These are phyloP conservation scores for Blastomyces gilchristii DNA, from an alignment of 2,329 filamentous ascomycete genomes.

Conservation along the genomic window DNA sequence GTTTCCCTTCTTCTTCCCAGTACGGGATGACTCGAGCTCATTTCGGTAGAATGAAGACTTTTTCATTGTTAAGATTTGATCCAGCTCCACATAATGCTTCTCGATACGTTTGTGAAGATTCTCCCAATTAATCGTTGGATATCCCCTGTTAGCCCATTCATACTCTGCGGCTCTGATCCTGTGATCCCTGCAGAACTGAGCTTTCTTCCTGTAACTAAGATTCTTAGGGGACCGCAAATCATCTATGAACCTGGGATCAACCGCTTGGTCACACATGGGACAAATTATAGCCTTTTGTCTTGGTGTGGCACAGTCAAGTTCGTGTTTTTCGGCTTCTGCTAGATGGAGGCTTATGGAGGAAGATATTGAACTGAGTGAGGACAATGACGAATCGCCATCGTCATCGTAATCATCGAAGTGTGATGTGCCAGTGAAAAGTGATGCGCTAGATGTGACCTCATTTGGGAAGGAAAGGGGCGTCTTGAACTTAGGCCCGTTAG, in stretches of 20 bases:
- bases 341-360: conserved; percentile 18
- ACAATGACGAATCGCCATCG: conserved; percentile 17
- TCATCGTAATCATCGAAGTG: conserved; percentile 13
- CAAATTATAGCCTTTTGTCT: conserved; percentile 39
- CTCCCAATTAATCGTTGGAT: conserved; percentile 63
- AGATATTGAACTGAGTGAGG: conserved; percentile 24
- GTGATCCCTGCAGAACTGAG: conserved; percentile 55
- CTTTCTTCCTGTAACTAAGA: conserved; percentile 35
- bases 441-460: conserved; percentile 22
- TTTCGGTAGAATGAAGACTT: conserved; percentile 51
- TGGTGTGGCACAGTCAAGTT: neutral
- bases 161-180: conserved; percentile 44
- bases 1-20: conserved; percentile 49
- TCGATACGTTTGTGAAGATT: conserved; percentile 49
- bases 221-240: conserved; percentile 27
- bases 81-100: conserved; percentile 46
- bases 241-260: conserved; percentile 47
- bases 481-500: conserved; percentile 19
- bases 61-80: conserved; percentile 40
- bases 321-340: conserved; percentile 13
- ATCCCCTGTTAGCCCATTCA: conserved; percentile 46
- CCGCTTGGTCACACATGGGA: conserved; percentile 55
- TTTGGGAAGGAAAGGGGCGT: conserved; percentile 19
- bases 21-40: conserved; percentile 45
- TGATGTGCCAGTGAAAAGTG: conserved; percentile 20